phyloP scores from a whole-genome alignment of 176 grass and related monocot genomes.

The Secale cereale region DNA sequence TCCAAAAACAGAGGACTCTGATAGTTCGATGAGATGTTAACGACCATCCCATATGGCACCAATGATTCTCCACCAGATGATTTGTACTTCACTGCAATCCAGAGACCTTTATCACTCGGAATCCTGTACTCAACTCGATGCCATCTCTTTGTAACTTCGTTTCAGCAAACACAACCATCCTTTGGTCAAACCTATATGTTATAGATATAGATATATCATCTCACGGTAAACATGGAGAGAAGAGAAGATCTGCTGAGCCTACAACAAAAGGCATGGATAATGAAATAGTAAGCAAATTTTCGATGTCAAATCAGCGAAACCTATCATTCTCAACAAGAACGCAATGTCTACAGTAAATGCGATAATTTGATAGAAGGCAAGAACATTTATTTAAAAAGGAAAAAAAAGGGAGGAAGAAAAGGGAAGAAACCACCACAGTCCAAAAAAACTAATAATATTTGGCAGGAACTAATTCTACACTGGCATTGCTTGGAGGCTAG shows the following conservation, averaged over 20 bases:
- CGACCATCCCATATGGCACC: background rate
- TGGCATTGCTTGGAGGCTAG: no score
- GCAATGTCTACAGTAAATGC: no score
- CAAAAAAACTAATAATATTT: no score
- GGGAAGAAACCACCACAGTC: no score
- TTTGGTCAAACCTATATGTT: background rate
- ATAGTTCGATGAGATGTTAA: no score
- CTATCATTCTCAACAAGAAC: no score
- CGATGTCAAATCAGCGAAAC: no score
- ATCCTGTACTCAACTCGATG: conserved; percentile 69
- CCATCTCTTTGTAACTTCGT: conserved; percentile 79
- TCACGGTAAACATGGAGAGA: background rate
- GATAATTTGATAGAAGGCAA: no score
- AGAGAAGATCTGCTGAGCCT: background rate
- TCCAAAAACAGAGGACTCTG: background rate
- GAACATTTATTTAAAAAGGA: no score
- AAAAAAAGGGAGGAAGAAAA: no score
- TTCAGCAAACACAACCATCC: conserved; percentile 76
- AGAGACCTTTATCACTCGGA: conserved; percentile 69
- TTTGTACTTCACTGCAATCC: conserved; percentile 69
- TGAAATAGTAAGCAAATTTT: background rate
- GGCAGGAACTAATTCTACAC: no score
- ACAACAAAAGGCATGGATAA: background rate
- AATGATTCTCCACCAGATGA: conserved; percentile 45
- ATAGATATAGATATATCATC: background rate